Evolutionary conservation across 2,329 filamentous ascomycete genomes (phyloP), one percentile per base, ranked within the genome.

Genomic region (Nothophoma quercina): DNA sequence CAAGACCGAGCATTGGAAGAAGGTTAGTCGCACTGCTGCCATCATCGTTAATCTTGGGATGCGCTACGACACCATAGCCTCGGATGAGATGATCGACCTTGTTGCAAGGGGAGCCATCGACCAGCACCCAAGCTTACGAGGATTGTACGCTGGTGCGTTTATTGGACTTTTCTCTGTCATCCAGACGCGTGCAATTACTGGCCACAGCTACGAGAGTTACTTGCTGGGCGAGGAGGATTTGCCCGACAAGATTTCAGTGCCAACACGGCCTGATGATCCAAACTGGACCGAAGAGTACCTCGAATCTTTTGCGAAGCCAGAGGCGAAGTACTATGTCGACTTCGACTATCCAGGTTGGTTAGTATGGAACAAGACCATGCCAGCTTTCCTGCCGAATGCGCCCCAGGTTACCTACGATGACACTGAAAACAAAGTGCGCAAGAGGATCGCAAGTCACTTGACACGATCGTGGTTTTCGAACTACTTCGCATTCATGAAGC

Each of bases 261-360:
- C 83, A 0, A 92, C 96, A 0, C 82, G 87, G 39, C 62, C 67
- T 25, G 85, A 91, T 28, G 89, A 96, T 63, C 82, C 87, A 0
- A 79, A 84, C 7, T 96, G 91, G 82, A 99, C 95, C 0, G 75
- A 87, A 47, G 84, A 87, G 19, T 96, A 91, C 68, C 80, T 99
- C 0, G 82, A 86, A 1, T 83, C 85, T 18, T 99, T 99, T 71
- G 86, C 87, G 8, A 83, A 89, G 39, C 87, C 88, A 5, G 87
- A 87, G 25, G 88, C 91, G 0, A 87, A 96, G 58, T 96, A 96
- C 72, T 96, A 93, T 71, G 86, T 98, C 36, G 95, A 99, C 69
- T 85, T 87, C 47, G 93, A 98, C 70, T 90, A 96, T 70, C 91
- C 93, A 4, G 95, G 95, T 25, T 99, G 96, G 96, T 82, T 99